These are phyloP conservation scores for Fusarium decemcellulare DNA, from an alignment of 2,329 filamentous ascomycete species.

Conservation along the genomic window DNA sequence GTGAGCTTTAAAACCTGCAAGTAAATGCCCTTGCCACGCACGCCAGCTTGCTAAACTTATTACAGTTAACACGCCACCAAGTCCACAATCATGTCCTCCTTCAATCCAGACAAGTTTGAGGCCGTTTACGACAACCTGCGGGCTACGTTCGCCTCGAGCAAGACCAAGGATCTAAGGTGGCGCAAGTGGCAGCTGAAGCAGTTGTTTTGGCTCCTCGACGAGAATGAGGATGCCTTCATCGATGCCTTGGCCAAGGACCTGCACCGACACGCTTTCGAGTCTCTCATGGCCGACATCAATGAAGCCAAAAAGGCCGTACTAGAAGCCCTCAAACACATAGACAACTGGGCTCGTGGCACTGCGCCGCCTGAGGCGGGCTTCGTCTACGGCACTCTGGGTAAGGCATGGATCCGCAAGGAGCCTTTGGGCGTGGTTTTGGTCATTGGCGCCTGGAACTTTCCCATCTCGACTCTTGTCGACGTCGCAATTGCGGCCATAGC, in stretches of 20 bases:
- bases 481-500: slow-evolving; percentile 60
- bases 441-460: slow-evolving; percentile 63
- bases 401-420: slow-evolving; percentile 56
- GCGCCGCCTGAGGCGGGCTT: slow-evolving; percentile 45
- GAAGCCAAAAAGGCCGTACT: slow-evolving; percentile 54
- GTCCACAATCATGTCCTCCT: no score
- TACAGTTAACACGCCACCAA: neutral
- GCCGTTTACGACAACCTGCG: no score
- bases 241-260: slow-evolving; percentile 54
- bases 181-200: slow-evolving; percentile 59
- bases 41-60: neutral
- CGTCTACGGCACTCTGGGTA: slow-evolving; percentile 47
- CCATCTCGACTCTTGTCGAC: slow-evolving; percentile 54
- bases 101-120: no score
- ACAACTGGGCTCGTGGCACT: slow-evolving; percentile 55
- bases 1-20: no score
- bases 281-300: slow-evolving; percentile 48
- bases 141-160: slow-evolving; percentile 22
- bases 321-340: slow-evolving; percentile 54
- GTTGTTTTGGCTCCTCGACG: slow-evolving; percentile 58
- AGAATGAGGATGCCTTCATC: slow-evolving; percentile 53
- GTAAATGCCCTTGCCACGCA: no score
- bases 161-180: slow-evolving; percentile 55
- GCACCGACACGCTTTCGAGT: slow-evolving; percentile 52
- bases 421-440: slow-evolving; percentile 60